Base-by-base conservation (phyloP, 208 protist genomes). In the Acanthamoeba sp. region DNA sequence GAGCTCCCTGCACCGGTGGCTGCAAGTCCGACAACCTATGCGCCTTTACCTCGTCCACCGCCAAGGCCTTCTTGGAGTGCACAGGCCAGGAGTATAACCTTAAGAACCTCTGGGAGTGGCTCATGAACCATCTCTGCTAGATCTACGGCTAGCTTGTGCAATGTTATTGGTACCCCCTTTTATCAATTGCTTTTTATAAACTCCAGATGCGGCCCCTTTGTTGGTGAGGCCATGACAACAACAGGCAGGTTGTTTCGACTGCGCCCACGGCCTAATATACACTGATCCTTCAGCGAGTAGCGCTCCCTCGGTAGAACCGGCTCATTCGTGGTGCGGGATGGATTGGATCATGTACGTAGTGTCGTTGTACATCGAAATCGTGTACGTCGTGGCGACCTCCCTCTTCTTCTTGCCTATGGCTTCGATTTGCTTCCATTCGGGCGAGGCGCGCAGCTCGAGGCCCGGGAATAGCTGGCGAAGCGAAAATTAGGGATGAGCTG, bases 91-190 rank as follows among this genome's bases (percentile, higher is more conserved):
- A 89, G 48, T 89, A 89, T 29, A 89, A 89, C 80, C 42, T 89
- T 29, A 12, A 4, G 32, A 89, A 89, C n/a, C 36, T 89, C 22
- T 89, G 80, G 80, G 80, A 89, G 52, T 89, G 80, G 80, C 42
- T 89, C n/a, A 89, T 89, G 80, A 89, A 89, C 80, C 80, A 89
- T 22, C 80, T 89, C 29, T 89, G 80, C 36, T 89, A 48, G 40
- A 9, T 20, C 73, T 10, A 36, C 62, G n/a, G 6, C 62, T 34
- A 6, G 48, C 62, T 69, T n/a, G 2, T 34, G 9, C 62, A 6
- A 38, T 62, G 55, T 62, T 29, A 29, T 24, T 5, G 18, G 0
- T 32, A 6, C 55, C 24, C 18, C 10, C 24, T 62, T 62, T 62
- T 7, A 29, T 62, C 55, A 62, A 62, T 24, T 62, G 18, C 24